phyloP scores from a whole-genome alignment of 805 yeast genomes.

The Wickerhamomyces alni region DNA sequence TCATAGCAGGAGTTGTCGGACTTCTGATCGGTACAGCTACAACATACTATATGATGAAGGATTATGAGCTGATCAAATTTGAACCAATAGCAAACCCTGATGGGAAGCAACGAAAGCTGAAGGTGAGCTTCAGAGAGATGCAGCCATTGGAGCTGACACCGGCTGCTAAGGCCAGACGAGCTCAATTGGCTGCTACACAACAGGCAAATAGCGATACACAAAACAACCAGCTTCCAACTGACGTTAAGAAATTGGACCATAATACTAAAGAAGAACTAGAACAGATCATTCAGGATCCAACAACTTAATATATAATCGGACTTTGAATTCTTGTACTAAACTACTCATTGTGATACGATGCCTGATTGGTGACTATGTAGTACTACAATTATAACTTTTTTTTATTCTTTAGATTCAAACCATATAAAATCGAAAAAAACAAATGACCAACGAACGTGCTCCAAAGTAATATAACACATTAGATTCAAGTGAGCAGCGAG shows the following conservation, averaged over 20 bases:
- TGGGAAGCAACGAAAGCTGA: slow-evolving; percentile 34
- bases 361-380: too few species aligned
- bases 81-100: slow-evolving; percentile 32
- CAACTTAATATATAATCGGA: slow-evolving; percentile 2
- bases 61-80: slow-evolving; percentile 30
- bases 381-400: too few species aligned
- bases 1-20: slow-evolving; percentile 14
- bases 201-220: too few species aligned
- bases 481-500: too few species aligned
- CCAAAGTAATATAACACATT: too few species aligned
- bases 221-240: too few species aligned
- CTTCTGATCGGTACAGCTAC: slow-evolving; percentile 11
- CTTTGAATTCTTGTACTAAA: too few species aligned
- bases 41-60: slow-evolving; percentile 17
- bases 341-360: too few species aligned
- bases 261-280: slow-evolving; percentile 6
- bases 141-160: slow-evolving; percentile 35
- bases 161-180: slow-evolving; percentile 17
- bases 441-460: background rate
- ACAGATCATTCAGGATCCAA: slow-evolving; percentile 14
- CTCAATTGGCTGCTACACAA: background rate
- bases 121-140: slow-evolving; percentile 29
- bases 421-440: background rate
- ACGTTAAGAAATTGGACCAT: background rate
- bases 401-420: slow-evolving; percentile 1